Percentiles rank a stretch among this genome's conserved stretches.
These are phyloP conservation scores for Lepidium sativum DNA, from an alignment of 345 rosid genomes.

Conservation along the genomic window DNA sequence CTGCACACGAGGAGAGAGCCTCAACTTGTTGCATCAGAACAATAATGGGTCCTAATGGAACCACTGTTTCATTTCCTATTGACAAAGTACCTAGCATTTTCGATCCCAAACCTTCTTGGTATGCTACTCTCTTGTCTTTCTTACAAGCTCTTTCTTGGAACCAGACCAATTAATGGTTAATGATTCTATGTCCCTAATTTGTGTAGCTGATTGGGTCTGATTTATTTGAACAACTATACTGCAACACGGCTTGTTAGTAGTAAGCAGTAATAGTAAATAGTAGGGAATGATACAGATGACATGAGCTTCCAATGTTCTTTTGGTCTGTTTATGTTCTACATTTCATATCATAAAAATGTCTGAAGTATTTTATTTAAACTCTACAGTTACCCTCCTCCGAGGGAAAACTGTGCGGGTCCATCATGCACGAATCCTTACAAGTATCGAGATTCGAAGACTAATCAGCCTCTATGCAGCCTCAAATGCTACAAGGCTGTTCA, in stretches of 20 bases:
- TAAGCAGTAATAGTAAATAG: background rate
- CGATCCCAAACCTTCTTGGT: slow-evolving; percentile 54
- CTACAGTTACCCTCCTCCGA: slow-evolving; percentile 82
- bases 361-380: background rate
- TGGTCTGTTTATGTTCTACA: background rate
- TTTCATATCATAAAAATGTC: background rate
- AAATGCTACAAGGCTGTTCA: slow-evolving; percentile 80
- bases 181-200: background rate
- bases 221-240: background rate
- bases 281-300: background rate
- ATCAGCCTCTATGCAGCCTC: slow-evolving; percentile 88
- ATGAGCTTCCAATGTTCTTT: background rate
- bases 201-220: background rate
- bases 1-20: slow-evolving; percentile 45
- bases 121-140: background rate
- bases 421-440: slow-evolving; percentile 63
- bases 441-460: slow-evolving; percentile 84
- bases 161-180: background rate
- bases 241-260: background rate
- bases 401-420: slow-evolving; percentile 85
- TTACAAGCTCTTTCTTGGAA: background rate
- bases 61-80: slow-evolving; percentile 71
- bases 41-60: slow-evolving; percentile 64
- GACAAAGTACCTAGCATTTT: slow-evolving; percentile 75
- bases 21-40: slow-evolving; percentile 51